These are phyloP conservation scores for Clohesyomyces aquaticus DNA, from an alignment of 495 filamentous ascomycete genomes.

Conservation along the genomic window DNA sequence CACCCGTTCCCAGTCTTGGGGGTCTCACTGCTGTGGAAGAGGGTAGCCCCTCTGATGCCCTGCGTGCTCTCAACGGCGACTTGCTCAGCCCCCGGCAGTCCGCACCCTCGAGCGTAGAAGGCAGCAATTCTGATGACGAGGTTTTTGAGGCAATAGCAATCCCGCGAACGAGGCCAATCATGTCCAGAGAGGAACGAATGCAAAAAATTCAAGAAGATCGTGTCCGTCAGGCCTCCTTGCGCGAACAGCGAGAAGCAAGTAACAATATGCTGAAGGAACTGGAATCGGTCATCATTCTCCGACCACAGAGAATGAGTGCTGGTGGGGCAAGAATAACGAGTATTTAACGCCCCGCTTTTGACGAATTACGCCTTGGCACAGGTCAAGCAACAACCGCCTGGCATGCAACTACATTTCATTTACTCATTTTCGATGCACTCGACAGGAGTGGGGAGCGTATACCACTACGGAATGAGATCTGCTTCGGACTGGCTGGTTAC, in stretches of 20 bases:
- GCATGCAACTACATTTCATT: not conserved
- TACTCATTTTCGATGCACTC: not conserved
- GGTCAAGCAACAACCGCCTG: not conserved
- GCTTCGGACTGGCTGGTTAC: not conserved
- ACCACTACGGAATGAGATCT: not conserved
- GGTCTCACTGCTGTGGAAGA: slow-evolving; percentile 85
- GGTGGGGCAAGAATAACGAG: slow-evolving; percentile 30
- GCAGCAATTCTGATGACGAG: slow-evolving; percentile 62
- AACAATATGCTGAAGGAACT: slow-evolving; percentile 89
- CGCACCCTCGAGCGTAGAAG: slow-evolving; percentile 51
- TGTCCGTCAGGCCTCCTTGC: slow-evolving; percentile 64
- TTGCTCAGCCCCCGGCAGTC: slow-evolving; percentile 42
- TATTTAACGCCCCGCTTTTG: slow-evolving; percentile 21
- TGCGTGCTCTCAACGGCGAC: slow-evolving; percentile 75
- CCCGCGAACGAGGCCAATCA: slow-evolving; percentile 64
- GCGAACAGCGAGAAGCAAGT: slow-evolving; percentile 75
- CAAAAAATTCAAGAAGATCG: slow-evolving; percentile 87
- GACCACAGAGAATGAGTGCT: slow-evolving; percentile 54
- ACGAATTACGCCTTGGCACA: slow-evolving; percentile 18
- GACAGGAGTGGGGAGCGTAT: not conserved
- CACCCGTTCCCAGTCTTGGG: slow-evolving; percentile 77
- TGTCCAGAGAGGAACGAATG: slow-evolving; percentile 88
- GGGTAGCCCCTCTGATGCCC: slow-evolving; percentile 73
- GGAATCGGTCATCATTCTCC: slow-evolving; percentile 82
- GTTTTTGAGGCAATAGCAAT: slow-evolving; percentile 88